A percentile compares a stretch with the other conserved stretches of the same genome.
phyloP scores from a whole-genome alignment of 225 moss, liverwort and hornwort species.

The Pleurozium schreberi region DNA sequence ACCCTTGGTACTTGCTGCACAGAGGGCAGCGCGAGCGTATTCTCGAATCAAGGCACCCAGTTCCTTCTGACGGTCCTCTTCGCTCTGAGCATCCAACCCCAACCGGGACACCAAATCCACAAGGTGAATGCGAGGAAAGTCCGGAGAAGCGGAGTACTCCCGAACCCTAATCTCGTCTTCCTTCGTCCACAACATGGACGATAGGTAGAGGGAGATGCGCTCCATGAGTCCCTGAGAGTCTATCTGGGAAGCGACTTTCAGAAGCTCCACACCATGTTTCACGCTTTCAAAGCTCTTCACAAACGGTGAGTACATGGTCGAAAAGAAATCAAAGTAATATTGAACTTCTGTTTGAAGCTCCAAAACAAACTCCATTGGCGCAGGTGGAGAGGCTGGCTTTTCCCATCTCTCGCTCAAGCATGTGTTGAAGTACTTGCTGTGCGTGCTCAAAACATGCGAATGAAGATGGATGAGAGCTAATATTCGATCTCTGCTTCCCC shows the following conservation, averaged over 20 bases:
- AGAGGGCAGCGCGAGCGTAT: not conserved
- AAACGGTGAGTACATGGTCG: not conserved
- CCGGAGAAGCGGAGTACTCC: not conserved
- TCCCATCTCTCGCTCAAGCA: not conserved
- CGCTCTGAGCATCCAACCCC: not conserved
- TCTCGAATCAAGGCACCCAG: not conserved
- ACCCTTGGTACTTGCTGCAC: too few relatives aligned
- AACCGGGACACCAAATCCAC: not conserved
- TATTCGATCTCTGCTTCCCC: not conserved
- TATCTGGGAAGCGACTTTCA: slow-evolving; percentile 1
- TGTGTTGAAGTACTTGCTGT: not conserved
- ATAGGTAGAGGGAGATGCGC: not conserved
- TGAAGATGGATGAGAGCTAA: not conserved
- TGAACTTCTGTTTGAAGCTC: not conserved
- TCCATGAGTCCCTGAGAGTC: not conserved
- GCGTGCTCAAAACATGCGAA: not conserved
- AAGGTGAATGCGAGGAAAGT: not conserved
- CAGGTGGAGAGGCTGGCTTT: not conserved
- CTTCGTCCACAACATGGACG: not conserved
- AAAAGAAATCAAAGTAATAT: not conserved
- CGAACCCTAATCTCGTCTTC: not conserved
- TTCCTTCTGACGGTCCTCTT: not conserved
- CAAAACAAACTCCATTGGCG: not conserved
- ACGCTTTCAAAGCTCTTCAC: not conserved
- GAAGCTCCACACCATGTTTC: not conserved